Percentiles rank a stretch among this genome's conserved stretches.
These are phyloP conservation scores for Kwoniella shivajii DNA, from an alignment of 1,284 basidiomycete genomes.

Conservation along the genomic window DNA sequence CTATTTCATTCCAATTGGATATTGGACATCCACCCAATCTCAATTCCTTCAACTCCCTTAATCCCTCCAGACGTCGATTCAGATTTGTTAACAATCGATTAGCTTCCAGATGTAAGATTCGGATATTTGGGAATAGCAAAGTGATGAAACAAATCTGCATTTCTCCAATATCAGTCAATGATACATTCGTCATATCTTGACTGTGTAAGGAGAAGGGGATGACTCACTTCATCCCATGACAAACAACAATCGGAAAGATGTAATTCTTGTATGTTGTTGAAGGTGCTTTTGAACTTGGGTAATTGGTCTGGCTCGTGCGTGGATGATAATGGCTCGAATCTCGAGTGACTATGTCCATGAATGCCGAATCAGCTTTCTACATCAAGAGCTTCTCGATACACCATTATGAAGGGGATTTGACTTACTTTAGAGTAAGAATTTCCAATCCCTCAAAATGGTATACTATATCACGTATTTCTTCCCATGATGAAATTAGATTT, in stretches of 20 bases:
- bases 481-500: constrained; percentile 75
- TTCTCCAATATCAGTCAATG: neutral
- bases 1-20: constrained; percentile 63
- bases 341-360: constrained; percentile 59
- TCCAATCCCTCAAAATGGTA: constrained; percentile 66
- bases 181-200: neutral
- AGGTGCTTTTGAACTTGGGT: constrained; percentile 55
- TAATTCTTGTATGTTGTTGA: constrained; percentile 65
- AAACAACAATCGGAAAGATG: constrained; percentile 74
- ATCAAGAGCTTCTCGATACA: neutral
- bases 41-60: constrained; percentile 59
- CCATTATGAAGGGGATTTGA: constrained; percentile 1
- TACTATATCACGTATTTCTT: constrained; percentile 67
- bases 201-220: neutral
- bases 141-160: constrained; percentile 56
- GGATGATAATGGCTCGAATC: constrained; percentile 58
- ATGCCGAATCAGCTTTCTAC: constrained; percentile 11
- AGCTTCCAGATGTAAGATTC: constrained; percentile 72
- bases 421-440: constrained; percentile 74
- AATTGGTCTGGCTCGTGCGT: constrained; percentile 16
- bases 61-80: neutral
- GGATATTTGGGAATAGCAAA: constrained; percentile 64
- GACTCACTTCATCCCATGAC: constrained; percentile 67
- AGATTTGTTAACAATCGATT: constrained; percentile 56
- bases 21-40: constrained; percentile 77